Evolutionary conservation across 2,329 filamentous ascomycete species (phyloP).

Genomic region (Capronia epimyces): DNA sequence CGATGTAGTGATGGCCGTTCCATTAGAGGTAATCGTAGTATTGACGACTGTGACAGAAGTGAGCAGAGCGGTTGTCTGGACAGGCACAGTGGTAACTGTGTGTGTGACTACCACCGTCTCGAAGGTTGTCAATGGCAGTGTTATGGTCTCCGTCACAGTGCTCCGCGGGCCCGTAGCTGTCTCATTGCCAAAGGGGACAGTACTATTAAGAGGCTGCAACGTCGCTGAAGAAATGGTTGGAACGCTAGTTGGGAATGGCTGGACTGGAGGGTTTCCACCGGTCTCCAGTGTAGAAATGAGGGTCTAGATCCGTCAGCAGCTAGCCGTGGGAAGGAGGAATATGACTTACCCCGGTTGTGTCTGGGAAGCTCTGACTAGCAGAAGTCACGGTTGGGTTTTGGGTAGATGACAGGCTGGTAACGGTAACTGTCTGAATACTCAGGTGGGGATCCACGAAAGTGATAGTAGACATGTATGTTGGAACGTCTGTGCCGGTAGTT

Average conservation of each 20-base stretch:
- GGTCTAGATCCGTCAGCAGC: conserved; percentile 14
- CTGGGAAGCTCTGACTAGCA: conserved; percentile 21
- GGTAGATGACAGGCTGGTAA: conserved; percentile 18
- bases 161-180: conserved; percentile 17
- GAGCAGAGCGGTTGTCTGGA: conserved; percentile 22
- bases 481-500: neutral
- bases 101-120: conserved; percentile 22
- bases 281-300: conserved; percentile 26
- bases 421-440: conserved; percentile 21
- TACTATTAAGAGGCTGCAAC: conserved; percentile 24
- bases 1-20: conserved; percentile 22
- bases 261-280: conserved; percentile 24
- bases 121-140: conserved; percentile 26
- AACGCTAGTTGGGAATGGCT: conserved; percentile 27
- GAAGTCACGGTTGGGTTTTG: conserved; percentile 25
- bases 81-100: conserved; percentile 23
- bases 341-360: conserved; percentile 26
- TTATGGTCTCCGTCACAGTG: conserved; percentile 26
- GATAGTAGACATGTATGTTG: conserved; percentile 15
- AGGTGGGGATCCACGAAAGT: conserved; percentile 24
- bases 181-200: conserved; percentile 21
- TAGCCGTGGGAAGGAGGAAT: neutral
- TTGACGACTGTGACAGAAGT: conserved; percentile 25
- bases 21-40: conserved; percentile 23
- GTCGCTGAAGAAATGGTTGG: conserved; percentile 24